These are phyloP conservation scores for Dictyostelium citrinum DNA, from an alignment of 78 protist species.

Conservation along the genomic window DNA sequence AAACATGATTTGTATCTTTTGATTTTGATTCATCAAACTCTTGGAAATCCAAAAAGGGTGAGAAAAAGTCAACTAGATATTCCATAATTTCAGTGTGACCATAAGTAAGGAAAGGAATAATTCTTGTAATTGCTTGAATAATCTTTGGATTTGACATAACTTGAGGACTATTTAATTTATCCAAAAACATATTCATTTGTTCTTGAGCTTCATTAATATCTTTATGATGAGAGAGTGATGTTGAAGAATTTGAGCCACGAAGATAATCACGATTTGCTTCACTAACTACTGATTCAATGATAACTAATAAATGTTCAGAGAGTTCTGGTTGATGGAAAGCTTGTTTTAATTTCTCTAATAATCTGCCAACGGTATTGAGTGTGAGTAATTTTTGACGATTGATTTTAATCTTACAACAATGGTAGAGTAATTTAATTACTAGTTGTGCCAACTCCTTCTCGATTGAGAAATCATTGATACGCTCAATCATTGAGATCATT, in stretches of 20 bases:
- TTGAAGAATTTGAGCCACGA: neutral
- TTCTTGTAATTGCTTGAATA: constrained; percentile 68
- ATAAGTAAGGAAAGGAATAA: constrained; percentile 87
- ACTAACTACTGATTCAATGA: constrained; percentile 21
- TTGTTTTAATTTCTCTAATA: constrained; percentile 28
- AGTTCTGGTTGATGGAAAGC: constrained; percentile 61
- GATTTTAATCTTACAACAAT: constrained; percentile 46
- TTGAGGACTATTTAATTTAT: constrained; percentile 40
- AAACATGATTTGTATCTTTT: constrained; percentile 6
- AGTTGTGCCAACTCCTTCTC: constrained; percentile 49
- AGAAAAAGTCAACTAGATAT: constrained; percentile 23
- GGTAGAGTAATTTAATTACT: constrained; percentile 46
- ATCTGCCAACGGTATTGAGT: constrained; percentile 17
- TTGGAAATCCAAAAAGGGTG: neutral
- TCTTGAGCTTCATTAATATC: constrained; percentile 21
- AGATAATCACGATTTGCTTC: constrained; percentile 41
- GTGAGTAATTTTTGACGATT: constrained; percentile 66
- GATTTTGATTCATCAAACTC: neutral
- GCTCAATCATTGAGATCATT: constrained; percentile 15
- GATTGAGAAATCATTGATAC: neutral
- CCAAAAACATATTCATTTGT: constrained; percentile 69
- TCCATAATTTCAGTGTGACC: constrained; percentile 38
- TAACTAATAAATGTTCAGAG: constrained; percentile 15
- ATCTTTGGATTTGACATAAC: constrained; percentile 22
- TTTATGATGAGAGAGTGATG: neutral